Base-by-base conservation (phyloP, 140 eudicot species). In the Ambrosia hybrid region DNA sequence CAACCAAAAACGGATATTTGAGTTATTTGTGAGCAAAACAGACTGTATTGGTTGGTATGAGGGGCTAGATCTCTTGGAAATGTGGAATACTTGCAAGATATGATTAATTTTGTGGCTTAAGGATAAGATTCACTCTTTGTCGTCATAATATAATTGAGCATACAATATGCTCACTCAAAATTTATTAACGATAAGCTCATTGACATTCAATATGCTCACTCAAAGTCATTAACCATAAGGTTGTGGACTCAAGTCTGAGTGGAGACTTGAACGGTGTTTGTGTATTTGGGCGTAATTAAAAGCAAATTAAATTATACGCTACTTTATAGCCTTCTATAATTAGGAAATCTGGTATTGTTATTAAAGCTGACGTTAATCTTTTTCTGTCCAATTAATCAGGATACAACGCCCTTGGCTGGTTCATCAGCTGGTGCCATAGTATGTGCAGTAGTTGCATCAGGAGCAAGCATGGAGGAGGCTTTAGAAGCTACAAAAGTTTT, bases 401-500 rank as follows among this genome's bases (percentile, higher is more conserved):
- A 94, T 72, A 88, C 91, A n/a, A 94, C 99, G 26, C 99, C 99
- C 13, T 75, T 94, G 65, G 99, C 99, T 58, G 99, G 99, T 81
- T 88, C 99, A 45, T 94, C 99, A 68, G 99, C 99, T 65, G 99
- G 99, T 81, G 94, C 99, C 9, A 94, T 94, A 49, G 97, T 94
- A 43, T 90, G 97, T 86, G 99, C 97, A 37, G 96, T 84, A 57
- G 89, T 94, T 82, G 97, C 97, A 65, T 94, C 97, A 30, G 99
- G 99, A 66, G 85, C 93, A 73, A 94, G 81, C 76, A 94, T 94
- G 97, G 83, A 87, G 67, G 96, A 94, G 68, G 99, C 99, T 17
- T 70, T 94, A 65, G 36, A 75, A 76, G 97, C 92, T 69, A 94
- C 99, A 13, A 94, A 94, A 81, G 71, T 90, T 57, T 76, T 94